Evolutionary conservation across 495 filamentous ascomycete species (phyloP).

Genomic region (Penicillium ucsense): DNA sequence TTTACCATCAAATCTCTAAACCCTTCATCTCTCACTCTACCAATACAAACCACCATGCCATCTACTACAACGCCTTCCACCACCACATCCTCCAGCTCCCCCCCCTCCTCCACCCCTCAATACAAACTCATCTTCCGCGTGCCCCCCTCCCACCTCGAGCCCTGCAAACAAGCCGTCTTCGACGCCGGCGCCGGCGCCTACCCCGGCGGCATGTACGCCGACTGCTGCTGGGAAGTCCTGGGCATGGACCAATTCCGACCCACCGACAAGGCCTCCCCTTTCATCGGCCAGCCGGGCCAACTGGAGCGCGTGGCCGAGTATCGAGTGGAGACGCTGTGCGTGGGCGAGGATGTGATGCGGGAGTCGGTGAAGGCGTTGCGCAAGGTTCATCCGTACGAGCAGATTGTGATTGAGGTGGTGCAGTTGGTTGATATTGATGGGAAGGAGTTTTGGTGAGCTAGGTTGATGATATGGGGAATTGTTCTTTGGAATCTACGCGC

Average conservation of each 20-base stretch:
- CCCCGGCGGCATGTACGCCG: constrained; percentile 52
- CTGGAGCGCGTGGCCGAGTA: constrained; percentile 43
- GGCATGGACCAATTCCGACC: constrained; percentile 56
- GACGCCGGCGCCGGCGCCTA: constrained; percentile 52
- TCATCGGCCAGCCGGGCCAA: constrained; percentile 42
- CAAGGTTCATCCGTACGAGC: constrained; percentile 20
- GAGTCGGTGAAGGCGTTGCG: constrained; percentile 45
- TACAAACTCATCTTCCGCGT: constrained; percentile 54
- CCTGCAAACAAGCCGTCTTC: constrained; percentile 53
- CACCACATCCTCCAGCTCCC: background rate
- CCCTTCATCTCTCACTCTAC: no score
- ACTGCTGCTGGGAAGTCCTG: constrained; percentile 45
- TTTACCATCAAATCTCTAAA: no score
- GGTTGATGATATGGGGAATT: background rate
- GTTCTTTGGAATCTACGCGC: no score
- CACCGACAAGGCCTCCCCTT: constrained; percentile 43
- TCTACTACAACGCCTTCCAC: background rate
- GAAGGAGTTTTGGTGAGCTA: background rate
- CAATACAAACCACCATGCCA: background rate
- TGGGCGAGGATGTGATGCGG: constrained; percentile 22
- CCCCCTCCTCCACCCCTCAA: constrained; percentile 1
- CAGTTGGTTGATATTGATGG: background rate
- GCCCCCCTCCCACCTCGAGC: constrained; percentile 36
- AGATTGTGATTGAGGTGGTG: constrained; percentile 3
- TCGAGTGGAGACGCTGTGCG: constrained; percentile 42